These are phyloP conservation scores for Candida sonorensis DNA, from an alignment of 805 yeast genomes.

Conservation along the genomic window DNA sequence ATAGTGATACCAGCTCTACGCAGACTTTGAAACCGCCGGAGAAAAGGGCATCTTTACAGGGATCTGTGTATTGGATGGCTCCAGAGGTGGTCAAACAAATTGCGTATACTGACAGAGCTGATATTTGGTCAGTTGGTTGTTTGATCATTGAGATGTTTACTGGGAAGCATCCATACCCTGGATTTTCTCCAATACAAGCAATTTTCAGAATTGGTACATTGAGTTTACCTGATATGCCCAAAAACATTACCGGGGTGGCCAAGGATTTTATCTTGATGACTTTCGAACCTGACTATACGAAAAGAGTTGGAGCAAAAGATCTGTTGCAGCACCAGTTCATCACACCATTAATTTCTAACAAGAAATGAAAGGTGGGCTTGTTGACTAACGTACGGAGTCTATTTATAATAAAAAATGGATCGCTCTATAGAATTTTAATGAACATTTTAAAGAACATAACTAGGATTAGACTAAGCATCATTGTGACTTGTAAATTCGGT, in stretches of 20 bases:
- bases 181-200: conserved; percentile 94
- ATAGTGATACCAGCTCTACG: conserved; percentile 9
- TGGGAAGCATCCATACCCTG: conserved; percentile 94
- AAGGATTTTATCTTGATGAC: conserved; percentile 57
- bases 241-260: conserved; percentile 62
- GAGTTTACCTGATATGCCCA: conserved; percentile 73
- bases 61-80: conserved; percentile 98
- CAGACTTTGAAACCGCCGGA: conserved; percentile 39
- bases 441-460: no score
- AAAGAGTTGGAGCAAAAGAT: conserved; percentile 69
- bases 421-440: no score
- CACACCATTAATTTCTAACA: conserved; percentile 39
- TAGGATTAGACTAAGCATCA: no score
- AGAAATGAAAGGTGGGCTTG: conserved; percentile 5
- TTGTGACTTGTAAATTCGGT: no score
- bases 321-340: conserved; percentile 61
- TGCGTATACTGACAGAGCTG: conserved; percentile 86
- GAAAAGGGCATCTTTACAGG: conserved; percentile 81
- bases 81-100: conserved; percentile 97
- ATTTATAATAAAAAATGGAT: no score
- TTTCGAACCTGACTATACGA: conserved; percentile 67
- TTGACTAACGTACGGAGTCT: no score
- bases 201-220: conserved; percentile 89
- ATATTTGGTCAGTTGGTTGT: conserved; percentile 97
- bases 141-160: conserved; percentile 92